phyloP scores from a whole-genome alignment of 495 filamentous ascomycete genomes.

The Xylaria intraflava region DNA sequence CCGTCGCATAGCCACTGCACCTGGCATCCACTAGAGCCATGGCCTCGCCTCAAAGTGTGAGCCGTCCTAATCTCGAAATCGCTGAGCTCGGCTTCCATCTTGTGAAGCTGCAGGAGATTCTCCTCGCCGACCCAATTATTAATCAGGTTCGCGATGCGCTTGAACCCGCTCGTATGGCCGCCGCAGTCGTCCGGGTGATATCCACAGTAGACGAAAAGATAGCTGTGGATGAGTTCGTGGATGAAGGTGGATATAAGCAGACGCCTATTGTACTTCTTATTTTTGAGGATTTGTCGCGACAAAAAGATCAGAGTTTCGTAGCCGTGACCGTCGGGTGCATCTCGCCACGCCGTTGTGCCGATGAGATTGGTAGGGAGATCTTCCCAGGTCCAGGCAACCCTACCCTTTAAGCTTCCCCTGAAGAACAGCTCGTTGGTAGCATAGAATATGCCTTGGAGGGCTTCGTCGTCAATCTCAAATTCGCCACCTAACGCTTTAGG shows the following conservation, averaged over 20 bases:
- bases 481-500: constrained; percentile 31
- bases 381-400: constrained; percentile 50
- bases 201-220: constrained; percentile 50
- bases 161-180: constrained; percentile 48
- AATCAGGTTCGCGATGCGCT: constrained; percentile 43
- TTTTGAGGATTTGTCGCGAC: constrained; percentile 42
- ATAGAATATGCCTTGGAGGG: constrained; percentile 44
- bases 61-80: constrained; percentile 29
- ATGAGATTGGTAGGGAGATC: constrained; percentile 36
- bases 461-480: constrained; percentile 43
- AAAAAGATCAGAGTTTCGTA: constrained; percentile 52
- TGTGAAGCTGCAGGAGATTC: constrained; percentile 39
- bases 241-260: constrained; percentile 52
- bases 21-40: constrained; percentile 8
- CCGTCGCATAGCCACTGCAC: constrained; percentile 12
- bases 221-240: constrained; percentile 53
- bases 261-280: constrained; percentile 40
- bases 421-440: constrained; percentile 51
- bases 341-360: constrained; percentile 48
- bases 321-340: constrained; percentile 30
- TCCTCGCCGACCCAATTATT: constrained; percentile 48
- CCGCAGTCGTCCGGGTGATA: constrained; percentile 42
- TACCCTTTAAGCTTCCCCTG: constrained; percentile 38
- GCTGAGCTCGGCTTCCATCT: constrained; percentile 49
- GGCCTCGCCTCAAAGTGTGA: background rate